phyloP scores from a whole-genome alignment of 108 stramenopile species.

The Cylindrotheca closterium region DNA sequence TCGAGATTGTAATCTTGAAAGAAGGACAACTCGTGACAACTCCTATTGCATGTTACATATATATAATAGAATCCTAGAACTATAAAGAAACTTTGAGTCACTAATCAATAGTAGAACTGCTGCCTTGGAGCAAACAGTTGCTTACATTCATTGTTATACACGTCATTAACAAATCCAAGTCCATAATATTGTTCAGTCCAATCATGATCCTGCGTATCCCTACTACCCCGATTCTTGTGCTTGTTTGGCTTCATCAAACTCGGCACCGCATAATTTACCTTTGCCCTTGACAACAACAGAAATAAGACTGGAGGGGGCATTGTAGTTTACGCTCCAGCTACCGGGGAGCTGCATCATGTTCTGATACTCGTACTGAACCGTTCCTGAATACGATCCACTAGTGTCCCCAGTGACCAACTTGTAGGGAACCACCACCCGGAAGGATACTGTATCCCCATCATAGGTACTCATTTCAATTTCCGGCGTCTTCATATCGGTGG shows the following conservation, averaged over 20 bases:
- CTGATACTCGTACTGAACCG: slow-evolving; percentile 15
- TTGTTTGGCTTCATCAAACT: slow-evolving; percentile 20
- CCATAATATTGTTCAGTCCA: no score
- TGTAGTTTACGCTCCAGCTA: slow-evolving; percentile 17
- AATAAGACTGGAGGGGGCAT: background rate
- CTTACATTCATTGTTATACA: no score
- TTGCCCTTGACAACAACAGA: slow-evolving; percentile 2
- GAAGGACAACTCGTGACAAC: no score
- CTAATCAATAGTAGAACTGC: no score
- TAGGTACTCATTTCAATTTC: slow-evolving; percentile 29
- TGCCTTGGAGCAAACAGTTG: no score
- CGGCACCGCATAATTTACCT: slow-evolving; percentile 20
- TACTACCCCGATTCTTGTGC: slow-evolving; percentile 29
- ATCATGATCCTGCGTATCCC: no score
- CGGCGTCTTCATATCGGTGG: slow-evolving; percentile 11
- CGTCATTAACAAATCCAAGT: no score
- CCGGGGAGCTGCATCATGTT: slow-evolving; percentile 16
- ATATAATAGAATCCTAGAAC: no score
- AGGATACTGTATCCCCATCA: slow-evolving; percentile 23
- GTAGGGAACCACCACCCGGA: slow-evolving; percentile 23
- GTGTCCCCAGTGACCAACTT: slow-evolving; percentile 1
- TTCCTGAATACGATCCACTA: slow-evolving; percentile 3
- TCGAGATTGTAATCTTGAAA: no score
- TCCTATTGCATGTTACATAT: no score
- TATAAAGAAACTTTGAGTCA: no score